Percentiles rank a stretch among this genome's conserved stretches.
phyloP scores from a whole-genome alignment of 2,329 filamentous ascomycete species.

The Emericellopsis atlantica region DNA sequence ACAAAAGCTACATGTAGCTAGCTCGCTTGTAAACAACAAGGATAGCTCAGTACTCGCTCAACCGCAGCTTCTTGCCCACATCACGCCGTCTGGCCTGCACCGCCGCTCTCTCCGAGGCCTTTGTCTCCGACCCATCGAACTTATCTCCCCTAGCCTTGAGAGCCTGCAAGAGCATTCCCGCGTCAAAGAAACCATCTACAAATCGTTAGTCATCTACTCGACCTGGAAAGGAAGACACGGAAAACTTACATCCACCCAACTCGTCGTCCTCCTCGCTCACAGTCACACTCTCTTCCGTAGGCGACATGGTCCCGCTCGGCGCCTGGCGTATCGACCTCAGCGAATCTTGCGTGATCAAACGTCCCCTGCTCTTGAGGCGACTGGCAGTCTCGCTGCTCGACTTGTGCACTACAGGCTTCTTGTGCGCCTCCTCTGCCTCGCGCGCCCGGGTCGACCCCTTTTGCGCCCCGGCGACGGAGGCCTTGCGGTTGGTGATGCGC shows the following conservation, averaged over 20 bases:
- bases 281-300: constrained; percentile 55
- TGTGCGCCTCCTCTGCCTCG: constrained; percentile 31
- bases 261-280: constrained; percentile 80
- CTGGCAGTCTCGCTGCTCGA: constrained; percentile 12
- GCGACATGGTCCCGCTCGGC: constrained; percentile 40
- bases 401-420: constrained; percentile 13
- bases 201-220: constrained; percentile 1
- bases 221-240: neutral
- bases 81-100: constrained; percentile 49
- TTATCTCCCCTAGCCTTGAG: constrained; percentile 59
- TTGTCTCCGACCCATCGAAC: constrained; percentile 35
- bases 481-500: constrained; percentile 47
- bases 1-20: no score
- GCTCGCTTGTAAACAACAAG: neutral
- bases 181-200: constrained; percentile 95
- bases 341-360: constrained; percentile 51
- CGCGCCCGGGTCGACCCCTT: constrained; percentile 29
- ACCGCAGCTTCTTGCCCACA: constrained; percentile 60
- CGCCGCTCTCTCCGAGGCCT: constrained; percentile 45
- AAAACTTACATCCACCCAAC: constrained; percentile 76
- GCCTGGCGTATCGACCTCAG: constrained; percentile 19
- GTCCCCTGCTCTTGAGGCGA: constrained; percentile 58
- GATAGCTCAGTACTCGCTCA: constrained; percentile 50
- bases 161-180: constrained; percentile 84
- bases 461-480: constrained; percentile 22